A percentile compares a stretch with the other conserved stretches of the same genome.
phyloP scores from a whole-genome alignment of 441 rosid species.

The Pelargonium myrrhifolium region DNA sequence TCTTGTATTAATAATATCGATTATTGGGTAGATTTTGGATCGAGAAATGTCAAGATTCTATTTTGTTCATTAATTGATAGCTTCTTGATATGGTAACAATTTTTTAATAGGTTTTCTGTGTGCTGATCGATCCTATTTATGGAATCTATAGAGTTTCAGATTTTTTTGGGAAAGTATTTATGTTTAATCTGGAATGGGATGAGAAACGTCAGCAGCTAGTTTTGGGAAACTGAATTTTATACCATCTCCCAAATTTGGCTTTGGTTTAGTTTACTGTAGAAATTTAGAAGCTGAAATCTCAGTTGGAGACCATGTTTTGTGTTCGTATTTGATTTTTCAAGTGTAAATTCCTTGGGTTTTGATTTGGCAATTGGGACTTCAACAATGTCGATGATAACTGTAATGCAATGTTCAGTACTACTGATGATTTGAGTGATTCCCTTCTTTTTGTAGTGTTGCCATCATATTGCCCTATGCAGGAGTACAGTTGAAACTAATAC shows the following conservation, averaged over 20 bases:
- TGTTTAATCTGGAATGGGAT: neutral
- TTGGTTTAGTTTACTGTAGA: neutral
- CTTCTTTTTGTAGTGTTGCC: too few species aligned
- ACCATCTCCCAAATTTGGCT: neutral
- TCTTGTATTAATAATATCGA: too few species aligned
- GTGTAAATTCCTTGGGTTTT: neutral
- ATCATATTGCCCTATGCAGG: neutral
- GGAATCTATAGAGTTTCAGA: neutral
- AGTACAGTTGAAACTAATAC: neutral
- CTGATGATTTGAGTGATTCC: neutral
- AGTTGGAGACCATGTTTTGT: neutral
- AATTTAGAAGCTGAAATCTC: neutral
- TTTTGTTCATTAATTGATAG: neutral
- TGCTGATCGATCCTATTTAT: neutral
- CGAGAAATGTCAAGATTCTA: neutral
- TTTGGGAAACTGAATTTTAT: neutral
- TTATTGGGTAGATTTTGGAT: neutral
- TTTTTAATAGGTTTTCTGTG: neutral
- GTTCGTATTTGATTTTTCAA: neutral
- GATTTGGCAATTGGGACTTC: neutral
- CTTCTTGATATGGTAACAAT: neutral
- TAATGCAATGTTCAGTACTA: too few species aligned
- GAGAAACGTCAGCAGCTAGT: too few species aligned
- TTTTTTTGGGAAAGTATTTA: neutral
- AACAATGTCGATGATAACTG: neutral